A percentile compares a stretch with the other conserved stretches of the same genome.
Conservation (phyloP, 176 grass and related monocot species). For the Oryza meyeriana region DNA sequence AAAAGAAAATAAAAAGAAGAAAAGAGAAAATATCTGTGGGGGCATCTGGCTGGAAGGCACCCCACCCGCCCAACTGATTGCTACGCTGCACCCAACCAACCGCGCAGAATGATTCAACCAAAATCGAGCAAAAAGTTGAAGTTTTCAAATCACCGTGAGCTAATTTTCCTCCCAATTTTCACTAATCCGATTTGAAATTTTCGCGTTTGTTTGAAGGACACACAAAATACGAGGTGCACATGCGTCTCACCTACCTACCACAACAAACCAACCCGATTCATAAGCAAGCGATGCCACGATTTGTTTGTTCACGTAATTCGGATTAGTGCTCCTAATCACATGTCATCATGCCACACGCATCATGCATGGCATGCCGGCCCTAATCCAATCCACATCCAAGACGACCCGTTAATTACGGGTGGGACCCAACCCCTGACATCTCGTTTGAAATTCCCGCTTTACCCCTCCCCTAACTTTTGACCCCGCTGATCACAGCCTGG, state of each 20-base stretch:
- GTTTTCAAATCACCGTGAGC: neutral
- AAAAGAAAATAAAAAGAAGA: neutral
- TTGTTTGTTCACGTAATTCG: conserved; percentile 9
- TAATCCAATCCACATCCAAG: neutral
- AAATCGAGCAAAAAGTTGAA: neutral
- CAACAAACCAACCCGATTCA: neutral
- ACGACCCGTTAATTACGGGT: neutral
- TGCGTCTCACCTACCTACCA: neutral
- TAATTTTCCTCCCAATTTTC: neutral
- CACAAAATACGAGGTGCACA: neutral
- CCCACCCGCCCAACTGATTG: neutral
- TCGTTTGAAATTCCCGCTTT: neutral
- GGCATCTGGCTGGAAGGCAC: neutral
- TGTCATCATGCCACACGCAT: conserved; percentile 21
- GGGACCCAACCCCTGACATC: neutral
- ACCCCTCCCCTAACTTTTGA: neutral
- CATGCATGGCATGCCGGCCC: neutral
- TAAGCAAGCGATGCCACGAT: neutral
- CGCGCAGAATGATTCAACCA: neutral
- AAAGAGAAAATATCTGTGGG: neutral
- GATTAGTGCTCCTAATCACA: conserved; percentile 13
- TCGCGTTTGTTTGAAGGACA: neutral
- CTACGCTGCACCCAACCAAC: conserved; percentile 26
- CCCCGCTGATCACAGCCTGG: neutral
- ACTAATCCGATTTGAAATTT: neutral